phyloP scores from a whole-genome alignment of 2,329 filamentous ascomycete species.

The Trichoderma aggressivum region DNA sequence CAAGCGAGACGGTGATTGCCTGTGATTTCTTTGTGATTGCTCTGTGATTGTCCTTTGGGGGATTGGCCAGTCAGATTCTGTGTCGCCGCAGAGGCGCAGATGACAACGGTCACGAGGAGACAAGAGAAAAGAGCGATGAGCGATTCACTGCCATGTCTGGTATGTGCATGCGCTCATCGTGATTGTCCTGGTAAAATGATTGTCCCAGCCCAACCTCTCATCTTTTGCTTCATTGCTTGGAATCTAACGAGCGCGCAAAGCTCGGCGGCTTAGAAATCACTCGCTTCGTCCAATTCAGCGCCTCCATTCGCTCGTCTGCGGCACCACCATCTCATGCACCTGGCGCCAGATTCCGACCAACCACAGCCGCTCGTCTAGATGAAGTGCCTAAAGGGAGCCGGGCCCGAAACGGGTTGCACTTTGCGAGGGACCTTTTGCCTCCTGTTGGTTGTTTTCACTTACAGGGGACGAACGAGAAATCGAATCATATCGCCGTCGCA shows the following conservation, averaged over 20 bases:
- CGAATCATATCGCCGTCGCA: background rate
- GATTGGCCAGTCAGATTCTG: background rate
- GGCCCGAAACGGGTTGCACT: background rate
- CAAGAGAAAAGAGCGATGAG: background rate
- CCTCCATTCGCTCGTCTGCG: conserved; percentile 8
- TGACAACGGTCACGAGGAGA: background rate
- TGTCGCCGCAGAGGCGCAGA: background rate
- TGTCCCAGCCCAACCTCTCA: background rate
- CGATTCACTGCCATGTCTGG: background rate
- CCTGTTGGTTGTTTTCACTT: background rate
- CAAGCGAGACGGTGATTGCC: background rate
- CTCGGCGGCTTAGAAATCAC: conserved; percentile 1
- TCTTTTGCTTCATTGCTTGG: background rate
- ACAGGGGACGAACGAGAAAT: background rate
- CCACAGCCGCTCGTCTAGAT: background rate
- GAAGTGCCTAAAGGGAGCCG: background rate
- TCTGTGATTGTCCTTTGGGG: background rate
- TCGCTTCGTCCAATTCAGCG: background rate
- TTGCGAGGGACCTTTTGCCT: background rate
- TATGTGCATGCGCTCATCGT: background rate
- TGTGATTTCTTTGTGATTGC: background rate
- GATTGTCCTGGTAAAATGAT: background rate
- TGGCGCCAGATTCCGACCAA: conserved; percentile 8
- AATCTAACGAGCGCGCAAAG: background rate
- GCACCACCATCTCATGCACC: background rate